Evolutionary conservation across 169 alveolate species (phyloP), one percentile per base, ranked within the genome.

Genomic region (Babesia sp.): DNA sequence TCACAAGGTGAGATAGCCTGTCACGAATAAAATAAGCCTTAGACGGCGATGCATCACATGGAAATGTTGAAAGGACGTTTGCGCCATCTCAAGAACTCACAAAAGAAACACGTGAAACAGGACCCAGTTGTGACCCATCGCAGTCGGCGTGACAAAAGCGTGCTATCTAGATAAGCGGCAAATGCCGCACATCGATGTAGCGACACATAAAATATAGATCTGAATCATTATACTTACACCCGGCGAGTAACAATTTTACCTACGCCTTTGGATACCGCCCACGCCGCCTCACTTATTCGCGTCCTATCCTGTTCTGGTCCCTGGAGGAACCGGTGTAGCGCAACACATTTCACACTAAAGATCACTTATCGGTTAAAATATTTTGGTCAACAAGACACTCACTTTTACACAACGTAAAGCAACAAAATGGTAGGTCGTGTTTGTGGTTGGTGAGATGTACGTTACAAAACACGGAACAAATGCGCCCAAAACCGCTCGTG

Each of bases 11-110:
- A 34, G 60, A 12, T 22, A 11, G 34, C n/a, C 14, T 33, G 29
- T 1, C 16, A 51, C 20, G 5, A 20, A n/a, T 12, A 64, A 20
- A 5, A 12, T 48, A 8, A 14, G 33, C 26, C 28, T 2, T 26
- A 76, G 77, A 44, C 37, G 22, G 66, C 82, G 1, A 22, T 76
- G 9, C 41, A 29, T 3, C 56, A 58, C 20, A 59, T 76, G 33
- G 69, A 66, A n/a, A n/a, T 42, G 14, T 8, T 41, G 3, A 64
- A 45, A 45, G 18, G 57, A 48, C 41, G 53, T n/a, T 41, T 50
- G 0, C 46, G 37, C 45, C 29, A 45, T 33, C 5, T 73, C 36
- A 59, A 45, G 56, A 18, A 3, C 5, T 2, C 61, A 11, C 51
- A n/a, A 41, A n/a, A 6, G 61, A 28, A 45, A 37, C 1, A 0